A percentile compares a stretch with the other conserved stretches of the same genome.
phyloP scores from a whole-genome alignment of 345 rosid genomes.

The Citrus glauca region DNA sequence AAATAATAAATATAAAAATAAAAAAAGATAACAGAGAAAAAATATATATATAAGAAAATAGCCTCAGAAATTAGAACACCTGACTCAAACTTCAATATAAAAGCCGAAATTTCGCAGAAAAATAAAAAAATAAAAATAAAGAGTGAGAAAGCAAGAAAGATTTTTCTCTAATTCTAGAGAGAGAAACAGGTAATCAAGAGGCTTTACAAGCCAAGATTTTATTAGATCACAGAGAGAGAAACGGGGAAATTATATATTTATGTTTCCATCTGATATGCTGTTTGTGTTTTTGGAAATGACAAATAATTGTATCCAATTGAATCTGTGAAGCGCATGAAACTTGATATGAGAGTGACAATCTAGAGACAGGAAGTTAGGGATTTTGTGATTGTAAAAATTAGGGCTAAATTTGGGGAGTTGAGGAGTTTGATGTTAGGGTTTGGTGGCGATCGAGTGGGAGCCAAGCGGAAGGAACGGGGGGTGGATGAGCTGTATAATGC shows the following conservation, averaged over 20 bases:
- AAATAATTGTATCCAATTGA: conserved; percentile 1
- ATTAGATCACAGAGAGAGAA: conserved; percentile 23
- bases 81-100: neutral
- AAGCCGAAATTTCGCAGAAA: neutral
- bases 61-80: neutral
- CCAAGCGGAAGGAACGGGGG: conserved; percentile 29
- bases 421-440: conserved; percentile 26
- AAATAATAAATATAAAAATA: neutral
- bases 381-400: neutral
- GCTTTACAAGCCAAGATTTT: conserved; percentile 1
- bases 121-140: neutral
- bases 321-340: conserved; percentile 8
- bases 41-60: neutral
- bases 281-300: conserved; percentile 4
- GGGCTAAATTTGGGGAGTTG: neutral
- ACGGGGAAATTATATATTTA: neutral
- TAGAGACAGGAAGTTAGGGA: neutral
- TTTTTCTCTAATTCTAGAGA: conserved; percentile 19
- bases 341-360: conserved; percentile 3
- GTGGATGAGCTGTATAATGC: conserved; percentile 35
- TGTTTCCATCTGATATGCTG: conserved; percentile 23
- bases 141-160: conserved; percentile 4
- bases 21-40: neutral
- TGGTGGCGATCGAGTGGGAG: conserved; percentile 29
- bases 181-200: conserved; percentile 19